A percentile compares a stretch with the other conserved stretches of the same genome.
phyloP scores from a whole-genome alignment of 305 asterid genomes.

The Solanum hybrid region DNA sequence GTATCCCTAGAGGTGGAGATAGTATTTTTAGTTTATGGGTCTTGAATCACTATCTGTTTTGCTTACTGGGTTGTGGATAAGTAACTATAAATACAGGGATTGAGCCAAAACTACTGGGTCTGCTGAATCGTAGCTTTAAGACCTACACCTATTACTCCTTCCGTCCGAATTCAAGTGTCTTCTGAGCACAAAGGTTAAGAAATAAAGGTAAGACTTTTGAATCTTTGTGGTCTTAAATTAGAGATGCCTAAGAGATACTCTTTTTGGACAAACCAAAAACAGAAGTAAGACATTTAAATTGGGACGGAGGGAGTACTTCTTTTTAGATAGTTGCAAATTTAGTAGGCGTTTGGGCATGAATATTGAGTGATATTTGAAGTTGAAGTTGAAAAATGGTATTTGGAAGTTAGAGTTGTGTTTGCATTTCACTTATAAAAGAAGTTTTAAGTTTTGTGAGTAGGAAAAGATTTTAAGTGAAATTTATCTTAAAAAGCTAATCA shows the following conservation, averaged over 20 bases:
- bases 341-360: background rate
- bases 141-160: background rate
- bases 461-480: background rate
- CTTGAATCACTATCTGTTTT: background rate
- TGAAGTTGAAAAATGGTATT: background rate
- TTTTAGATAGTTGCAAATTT: background rate
- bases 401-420: background rate
- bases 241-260: background rate
- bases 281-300: background rate
- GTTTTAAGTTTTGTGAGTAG: background rate
- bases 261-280: background rate
- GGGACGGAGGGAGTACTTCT: background rate
- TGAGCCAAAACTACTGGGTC: background rate
- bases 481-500: background rate
- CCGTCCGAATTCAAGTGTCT: background rate
- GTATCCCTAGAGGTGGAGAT: background rate
- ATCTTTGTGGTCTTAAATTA: background rate
- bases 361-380: background rate
- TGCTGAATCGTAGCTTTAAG: background rate
- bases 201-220: background rate
- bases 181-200: background rate
- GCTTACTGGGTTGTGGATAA: background rate
- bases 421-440: background rate
- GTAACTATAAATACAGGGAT: background rate
- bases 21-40: background rate